Conservation (phyloP, 2,329 filamentous ascomycete species). For the Nemania sp. region DNA sequence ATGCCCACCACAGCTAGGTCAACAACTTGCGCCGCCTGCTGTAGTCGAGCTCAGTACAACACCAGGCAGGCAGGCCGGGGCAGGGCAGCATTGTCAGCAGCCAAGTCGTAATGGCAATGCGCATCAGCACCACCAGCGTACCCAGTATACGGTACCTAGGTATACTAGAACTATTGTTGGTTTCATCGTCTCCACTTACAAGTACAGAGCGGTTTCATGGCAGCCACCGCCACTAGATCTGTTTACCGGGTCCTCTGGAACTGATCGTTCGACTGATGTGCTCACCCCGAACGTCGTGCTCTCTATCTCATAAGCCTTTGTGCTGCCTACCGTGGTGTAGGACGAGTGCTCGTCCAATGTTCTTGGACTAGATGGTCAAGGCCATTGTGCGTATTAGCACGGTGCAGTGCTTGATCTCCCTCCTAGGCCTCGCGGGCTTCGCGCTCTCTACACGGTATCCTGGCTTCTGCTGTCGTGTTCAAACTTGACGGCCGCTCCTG, state of each 20-base stretch:
- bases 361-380: constrained; percentile 26
- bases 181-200: constrained; percentile 41
- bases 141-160: constrained; percentile 17
- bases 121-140: constrained; percentile 35
- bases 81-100: constrained; percentile 31
- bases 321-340: constrained; percentile 33
- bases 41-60: constrained; percentile 17
- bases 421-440: constrained; percentile 15
- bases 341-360: constrained; percentile 25
- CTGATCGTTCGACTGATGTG: constrained; percentile 31
- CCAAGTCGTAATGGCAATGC: constrained; percentile 38
- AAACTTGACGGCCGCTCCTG: constrained; percentile 30
- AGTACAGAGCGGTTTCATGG: constrained; percentile 38
- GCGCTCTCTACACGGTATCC: constrained; percentile 20
- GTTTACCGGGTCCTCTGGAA: constrained; percentile 32
- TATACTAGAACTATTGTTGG: neutral
- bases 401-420: constrained; percentile 27
- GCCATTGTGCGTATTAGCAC: constrained; percentile 26
- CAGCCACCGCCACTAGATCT: constrained; percentile 41
- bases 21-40: constrained; percentile 7
- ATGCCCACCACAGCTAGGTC: constrained; percentile 14
- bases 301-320: constrained; percentile 31
- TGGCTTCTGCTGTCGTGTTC: constrained; percentile 28
- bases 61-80: no score
- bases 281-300: constrained; percentile 34